phyloP scores from a whole-genome alignment of 768 basidiomycete species.

The Lentinula boryana region DNA sequence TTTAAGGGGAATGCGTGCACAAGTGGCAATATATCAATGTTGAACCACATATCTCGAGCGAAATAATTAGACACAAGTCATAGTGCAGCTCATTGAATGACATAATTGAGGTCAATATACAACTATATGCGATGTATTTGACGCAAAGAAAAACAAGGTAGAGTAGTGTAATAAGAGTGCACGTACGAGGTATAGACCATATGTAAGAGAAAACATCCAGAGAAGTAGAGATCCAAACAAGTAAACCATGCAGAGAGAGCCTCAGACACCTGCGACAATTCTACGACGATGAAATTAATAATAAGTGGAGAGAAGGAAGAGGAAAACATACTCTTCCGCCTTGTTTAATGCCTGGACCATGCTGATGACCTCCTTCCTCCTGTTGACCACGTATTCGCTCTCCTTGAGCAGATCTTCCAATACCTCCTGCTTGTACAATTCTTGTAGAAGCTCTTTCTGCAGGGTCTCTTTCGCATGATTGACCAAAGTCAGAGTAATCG shows the following conservation, averaged over 20 bases:
- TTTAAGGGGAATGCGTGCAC: too few species aligned
- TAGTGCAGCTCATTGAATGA: too few species aligned
- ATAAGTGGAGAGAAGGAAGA: neutral
- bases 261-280: conserved; percentile 61
- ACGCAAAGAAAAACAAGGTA: neutral
- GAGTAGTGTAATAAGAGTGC: neutral
- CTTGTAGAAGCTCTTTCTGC: conserved; percentile 89
- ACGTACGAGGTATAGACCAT: neutral
- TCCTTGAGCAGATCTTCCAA: conserved; percentile 94
- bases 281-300: conserved; percentile 22
- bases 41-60: too few species aligned
- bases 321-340: conserved; percentile 82
- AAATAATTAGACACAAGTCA: too few species aligned
- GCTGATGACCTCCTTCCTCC: conserved; percentile 89
- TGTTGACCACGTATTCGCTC: conserved; percentile 81
- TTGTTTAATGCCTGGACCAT: conserved; percentile 96
- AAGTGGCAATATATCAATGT: too few species aligned
- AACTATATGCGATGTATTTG: neutral
- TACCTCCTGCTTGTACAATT: conserved; percentile 96
- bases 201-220: neutral
- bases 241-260: neutral
- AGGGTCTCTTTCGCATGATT: conserved; percentile 91
- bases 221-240: neutral
- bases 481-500: conserved; percentile 87
- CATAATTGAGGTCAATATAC: too few species aligned